These are phyloP conservation scores for Ascochyta viciae-villosae DNA, from an alignment of 2,329 filamentous ascomycete species.

Conservation along the genomic window DNA sequence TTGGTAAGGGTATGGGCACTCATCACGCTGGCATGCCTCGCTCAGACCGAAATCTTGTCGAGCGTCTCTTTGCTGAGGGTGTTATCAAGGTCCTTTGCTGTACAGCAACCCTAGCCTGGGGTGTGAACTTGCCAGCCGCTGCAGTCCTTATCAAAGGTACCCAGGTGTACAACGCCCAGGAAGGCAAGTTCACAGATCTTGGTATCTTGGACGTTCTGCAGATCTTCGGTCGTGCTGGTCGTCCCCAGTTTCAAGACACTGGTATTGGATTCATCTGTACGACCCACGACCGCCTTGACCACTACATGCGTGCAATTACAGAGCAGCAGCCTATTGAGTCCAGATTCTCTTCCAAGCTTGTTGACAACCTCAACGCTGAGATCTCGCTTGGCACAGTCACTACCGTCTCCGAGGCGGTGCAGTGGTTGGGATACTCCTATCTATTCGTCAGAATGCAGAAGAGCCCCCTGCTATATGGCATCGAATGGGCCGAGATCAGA, in stretches of 20 bases:
- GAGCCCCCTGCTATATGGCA: constrained; percentile 90
- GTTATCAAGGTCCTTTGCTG: constrained; percentile 98
- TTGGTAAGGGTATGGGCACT: constrained; percentile 89
- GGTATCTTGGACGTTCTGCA: constrained; percentile 96
- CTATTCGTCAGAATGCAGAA: constrained; percentile 95
- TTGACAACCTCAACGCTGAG: constrained; percentile 97
- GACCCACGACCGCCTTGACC: constrained; percentile 87
- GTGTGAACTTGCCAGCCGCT: constrained; percentile 96
- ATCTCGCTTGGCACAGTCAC: constrained; percentile 94
- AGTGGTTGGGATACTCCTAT: constrained; percentile 98
- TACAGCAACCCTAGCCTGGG: constrained; percentile 97
- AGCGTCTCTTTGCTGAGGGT: constrained; percentile 86
- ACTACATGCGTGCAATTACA: constrained; percentile 92
- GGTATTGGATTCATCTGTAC: constrained; percentile 99
- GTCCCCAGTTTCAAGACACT: constrained; percentile 95
- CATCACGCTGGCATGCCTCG: constrained; percentile 98
- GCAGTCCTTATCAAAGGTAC: constrained; percentile 98
- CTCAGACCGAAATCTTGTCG: constrained; percentile 93
- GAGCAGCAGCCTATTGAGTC: constrained; percentile 97
- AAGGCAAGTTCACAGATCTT: constrained; percentile 94
- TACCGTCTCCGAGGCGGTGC: constrained; percentile 88
- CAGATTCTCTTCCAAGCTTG: constrained; percentile 89
- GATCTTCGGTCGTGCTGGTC: constrained; percentile 97
- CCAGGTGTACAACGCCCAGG: constrained; percentile 93
- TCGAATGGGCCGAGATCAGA: constrained; percentile 88